Evolutionary conservation across 306 rosid species (phyloP), one percentile per base, ranked within the genome.

Genomic region (Geum urbanum): DNA sequence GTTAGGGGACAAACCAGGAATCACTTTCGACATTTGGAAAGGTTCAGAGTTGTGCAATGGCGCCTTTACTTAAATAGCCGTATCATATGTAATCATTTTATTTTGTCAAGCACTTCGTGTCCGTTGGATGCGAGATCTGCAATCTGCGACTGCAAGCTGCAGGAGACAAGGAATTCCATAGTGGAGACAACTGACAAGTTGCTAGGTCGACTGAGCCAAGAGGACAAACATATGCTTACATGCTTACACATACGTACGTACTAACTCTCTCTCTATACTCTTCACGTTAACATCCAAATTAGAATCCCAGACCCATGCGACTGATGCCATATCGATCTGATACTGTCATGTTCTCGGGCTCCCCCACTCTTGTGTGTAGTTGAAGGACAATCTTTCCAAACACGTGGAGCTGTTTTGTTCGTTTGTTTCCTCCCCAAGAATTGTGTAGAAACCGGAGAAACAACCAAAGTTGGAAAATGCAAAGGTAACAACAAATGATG

Each of bases 11-110:
- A 59, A 32, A 32, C 37, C 1, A 32, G 37, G 45, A 59, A 59
- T 59, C 64, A 3, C 45, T 32, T 59, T 59, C 64, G 64, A 59
- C 35, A 59, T 59, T 59, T 59, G 45, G 45, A 59, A 59, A 45
- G 7, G 20, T 59, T 0, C 27, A 8, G 57, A 52, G 50, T 52
- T 0, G 72, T 67, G 16, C 19, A 32, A 44, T 68, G 39, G 50
- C 61, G 4, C 37, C 37, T 32, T 32, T 3, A 32, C 37, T 32
- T 32, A 19, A 0, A 9, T 27, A 54, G 60, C 24, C 35, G 59
- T 54, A n/a, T n/a, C n/a, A n/a, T n/a, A 54, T 13, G 71, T 68
- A 35, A 15, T 24, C 8, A 51, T 53, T 0, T n/a, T 8, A 55
- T 4, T 4, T 61, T 62, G 22, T 35, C 57, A 61, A 40, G 5